Evolutionary conservation across 2,329 filamentous ascomycete genomes (phyloP), one percentile per base, ranked within the genome.

Genomic region (Cladosporium velox): DNA sequence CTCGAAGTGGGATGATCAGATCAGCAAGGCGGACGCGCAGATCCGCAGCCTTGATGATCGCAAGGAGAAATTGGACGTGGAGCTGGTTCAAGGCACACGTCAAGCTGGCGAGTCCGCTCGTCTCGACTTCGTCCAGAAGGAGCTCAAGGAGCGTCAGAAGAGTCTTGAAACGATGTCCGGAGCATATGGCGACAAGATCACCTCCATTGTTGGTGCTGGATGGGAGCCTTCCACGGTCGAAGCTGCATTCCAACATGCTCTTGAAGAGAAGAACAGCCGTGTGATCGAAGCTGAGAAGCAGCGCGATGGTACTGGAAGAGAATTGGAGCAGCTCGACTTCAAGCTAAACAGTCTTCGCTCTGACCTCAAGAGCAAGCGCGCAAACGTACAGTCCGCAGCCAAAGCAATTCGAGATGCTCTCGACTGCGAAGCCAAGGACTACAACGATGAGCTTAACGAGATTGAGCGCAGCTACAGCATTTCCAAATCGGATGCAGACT

Each of bases 21-120:
- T 97, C 24, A 84, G 88, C 55, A 81, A 87, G 35, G 86, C 88
- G 62, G 90, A 92, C 60, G 79, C 82, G 15, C 85, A 88, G 68
- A 81, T 96, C 12, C 86, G 87, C 68, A 83, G 85, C 52, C 79
- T 96, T 1, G 92, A 97, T 72, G 87, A 86, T 24, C 87, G 90
- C 72, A 89, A 86, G 67, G 87, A 91, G 41, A 88, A 84, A 70
- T 83, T 98, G 32, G 89, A 90, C 54, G 82, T 85, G n/a, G 94
- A 98, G 75, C 86, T 97, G 41, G 86, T 93, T 10, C 90, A 96
- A 72, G 92, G 90, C 66, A 96, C 91, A 2, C 88, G 89, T 66
- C 86, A 91, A 66, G 92, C 93, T 6, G 88, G 90, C 4, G 93
- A 96, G 68, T 86, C 93, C 44, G 95, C 94, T 14, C 90, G 91